These are phyloP conservation scores for Pythium rishiriense DNA, from an alignment of 352 stramenopile genomes.

Conservation along the genomic window DNA sequence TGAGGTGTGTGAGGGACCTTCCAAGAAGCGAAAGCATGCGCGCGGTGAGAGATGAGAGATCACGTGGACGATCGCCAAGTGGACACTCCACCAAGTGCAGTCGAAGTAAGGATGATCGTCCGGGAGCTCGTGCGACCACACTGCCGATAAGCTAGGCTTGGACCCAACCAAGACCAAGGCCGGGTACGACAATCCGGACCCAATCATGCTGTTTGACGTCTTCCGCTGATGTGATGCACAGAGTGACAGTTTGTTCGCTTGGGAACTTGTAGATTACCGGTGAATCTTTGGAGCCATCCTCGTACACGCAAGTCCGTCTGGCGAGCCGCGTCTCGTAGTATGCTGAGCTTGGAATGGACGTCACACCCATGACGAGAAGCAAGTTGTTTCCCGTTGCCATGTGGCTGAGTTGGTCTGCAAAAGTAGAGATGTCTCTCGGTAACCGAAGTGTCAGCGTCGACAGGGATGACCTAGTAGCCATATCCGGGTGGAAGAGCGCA, in stretches of 20 bases:
- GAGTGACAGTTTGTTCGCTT: not conserved
- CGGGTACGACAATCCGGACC: not conserved
- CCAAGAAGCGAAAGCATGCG: too few species aligned
- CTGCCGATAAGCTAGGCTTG: not conserved
- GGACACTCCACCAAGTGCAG: not conserved
- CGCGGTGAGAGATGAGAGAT: too few species aligned
- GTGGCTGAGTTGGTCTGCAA: not conserved
- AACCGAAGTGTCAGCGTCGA: not conserved
- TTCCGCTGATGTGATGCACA: not conserved
- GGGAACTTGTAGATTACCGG: not conserved
- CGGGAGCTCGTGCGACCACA: not conserved
- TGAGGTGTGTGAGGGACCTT: too few species aligned
- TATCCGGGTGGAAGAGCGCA: not conserved
- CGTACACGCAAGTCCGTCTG: not conserved
- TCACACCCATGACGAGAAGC: not conserved
- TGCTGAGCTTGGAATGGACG: not conserved
- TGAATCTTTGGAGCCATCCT: too few species aligned
- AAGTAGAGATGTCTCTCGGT: too few species aligned
- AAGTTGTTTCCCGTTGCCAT: not conserved
- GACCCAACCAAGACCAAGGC: not conserved
- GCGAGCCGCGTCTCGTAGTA: not conserved
- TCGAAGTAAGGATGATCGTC: not conserved
- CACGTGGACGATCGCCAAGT: too few species aligned
- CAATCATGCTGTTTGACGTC: not conserved
- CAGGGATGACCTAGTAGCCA: not conserved